Base-by-base conservation (phyloP, 805 yeast species). In the Starmerella stellata region DNA sequence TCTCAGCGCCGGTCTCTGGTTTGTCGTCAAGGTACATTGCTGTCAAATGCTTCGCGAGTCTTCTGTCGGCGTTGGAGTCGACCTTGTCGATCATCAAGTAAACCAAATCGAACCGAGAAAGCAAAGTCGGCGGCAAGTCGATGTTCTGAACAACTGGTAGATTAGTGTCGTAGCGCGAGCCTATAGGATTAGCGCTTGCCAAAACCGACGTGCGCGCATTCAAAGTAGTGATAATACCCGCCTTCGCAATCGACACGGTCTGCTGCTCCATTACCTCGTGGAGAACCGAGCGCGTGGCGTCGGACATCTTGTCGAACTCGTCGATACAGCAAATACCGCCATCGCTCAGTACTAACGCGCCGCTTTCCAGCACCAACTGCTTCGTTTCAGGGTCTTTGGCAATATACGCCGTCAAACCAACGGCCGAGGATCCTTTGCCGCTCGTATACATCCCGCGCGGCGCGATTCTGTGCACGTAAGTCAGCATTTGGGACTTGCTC, bases 231-330 rank as follows among this genome's bases (percentile, higher is more conserved):
- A 90, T 90, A 53, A 90, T 90, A 43, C 98, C 98, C 1, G 98
- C 98, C 54, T 90, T 90, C 24, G 98, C 98, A 53, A 90, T 82
- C 8, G 95, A 83, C 33, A 90, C 90, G 1, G 98, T 90, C 59
- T 90, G 98, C 57, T 90, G 98, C 63, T 90, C 98, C 98, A 90
- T 90, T 9, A 90, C 98, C 66, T 90, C 98, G 57, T 90, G 98
- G 38, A 90, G 64, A 9, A 90, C 96, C 7, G 95, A 82, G 52
- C 96, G 66, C 0, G 96, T 87, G 2, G 92, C 63, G 49, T 90
- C 96, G 39, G 78, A 71, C 98, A 90, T 90, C 60, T 90, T 90
- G 62, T 90, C 98, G 55, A 87, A 90, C 65, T 90, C 98, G 64
- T 90, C 98, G 56, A 90, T 90, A 61, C 98, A 90, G 63, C 98